These are phyloP conservation scores for Aspergillus eucalypticola DNA, from an alignment of 2,329 filamentous ascomycete species.

Conservation along the genomic window DNA sequence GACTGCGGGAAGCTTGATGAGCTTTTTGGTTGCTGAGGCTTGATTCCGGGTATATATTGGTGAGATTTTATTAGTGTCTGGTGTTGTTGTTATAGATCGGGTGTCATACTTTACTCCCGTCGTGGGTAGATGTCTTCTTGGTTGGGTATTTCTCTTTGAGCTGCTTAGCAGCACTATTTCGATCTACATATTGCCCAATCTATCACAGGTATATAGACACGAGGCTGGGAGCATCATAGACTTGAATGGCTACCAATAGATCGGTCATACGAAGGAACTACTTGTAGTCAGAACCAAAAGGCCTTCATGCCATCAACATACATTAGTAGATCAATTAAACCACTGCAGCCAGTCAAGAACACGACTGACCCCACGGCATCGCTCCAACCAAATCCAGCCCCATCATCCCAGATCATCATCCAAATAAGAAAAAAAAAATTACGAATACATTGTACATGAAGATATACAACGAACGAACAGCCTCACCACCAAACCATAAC, in stretches of 20 bases:
- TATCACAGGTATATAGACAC: too few species aligned
- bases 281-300: background rate
- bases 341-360: background rate
- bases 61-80: background rate
- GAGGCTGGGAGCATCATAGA: fast-evolving
- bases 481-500: too few species aligned
- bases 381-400: background rate
- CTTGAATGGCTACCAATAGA: too few species aligned
- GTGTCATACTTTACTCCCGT: background rate
- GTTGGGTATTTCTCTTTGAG: too few species aligned
- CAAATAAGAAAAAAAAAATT: conserved; percentile 11
- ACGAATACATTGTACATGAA: conserved; percentile 28
- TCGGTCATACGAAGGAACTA: too few species aligned
- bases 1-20: conserved; percentile 81
- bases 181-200: too few species aligned
- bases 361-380: background rate
- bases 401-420: background rate
- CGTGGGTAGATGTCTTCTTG: background rate
- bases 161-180: too few species aligned
- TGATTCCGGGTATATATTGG: background rate
- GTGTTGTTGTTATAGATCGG: background rate
- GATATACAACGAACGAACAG: conserved; percentile 17
- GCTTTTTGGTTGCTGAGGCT: conserved; percentile 67
- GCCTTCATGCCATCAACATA: background rate
- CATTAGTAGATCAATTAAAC: conserved; percentile 2